A percentile compares a stretch with the other conserved stretches of the same genome.
These are phyloP conservation scores for Yamadazyma phyllophila DNA, from an alignment of 805 yeast species.

Conservation along the genomic window DNA sequence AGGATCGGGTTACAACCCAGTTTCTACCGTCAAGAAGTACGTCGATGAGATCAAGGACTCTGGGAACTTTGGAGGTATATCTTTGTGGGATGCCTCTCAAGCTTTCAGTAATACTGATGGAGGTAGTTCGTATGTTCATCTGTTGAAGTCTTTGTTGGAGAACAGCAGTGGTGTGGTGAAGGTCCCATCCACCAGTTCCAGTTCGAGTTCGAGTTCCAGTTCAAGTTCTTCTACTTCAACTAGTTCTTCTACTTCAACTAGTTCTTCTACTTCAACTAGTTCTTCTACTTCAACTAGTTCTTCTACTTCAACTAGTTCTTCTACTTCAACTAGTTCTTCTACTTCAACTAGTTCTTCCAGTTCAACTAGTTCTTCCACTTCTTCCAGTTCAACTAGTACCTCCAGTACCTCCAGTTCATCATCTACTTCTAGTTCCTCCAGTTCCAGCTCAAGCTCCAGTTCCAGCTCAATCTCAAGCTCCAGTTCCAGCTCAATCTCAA, in stretches of 20 bases:
- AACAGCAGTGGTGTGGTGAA: conserved; percentile 4
- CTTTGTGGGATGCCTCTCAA: conserved; percentile 83
- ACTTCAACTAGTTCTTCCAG: background rate
- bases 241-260: too few relatives aligned
- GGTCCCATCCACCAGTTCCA: background rate
- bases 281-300: too few relatives aligned
- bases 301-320: background rate
- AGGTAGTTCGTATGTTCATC: conserved; percentile 26
- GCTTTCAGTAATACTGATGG: conserved; percentile 28
- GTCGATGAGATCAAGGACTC: conserved; percentile 18
- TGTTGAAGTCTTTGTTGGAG: conserved; percentile 41
- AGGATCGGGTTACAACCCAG: conserved; percentile 30
- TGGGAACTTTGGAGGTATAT: conserved; percentile 60
- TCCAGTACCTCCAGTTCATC: background rate
- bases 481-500: background rate
- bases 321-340: background rate
- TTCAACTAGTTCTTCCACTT: too few relatives aligned
- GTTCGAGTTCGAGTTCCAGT: conserved; percentile 1
- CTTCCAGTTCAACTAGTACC: background rate
- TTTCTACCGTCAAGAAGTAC: conserved; percentile 19
- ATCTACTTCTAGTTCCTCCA: background rate
- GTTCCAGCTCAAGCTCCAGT: background rate
- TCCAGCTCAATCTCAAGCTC: background rate
- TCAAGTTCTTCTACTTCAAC: background rate
- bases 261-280: too few relatives aligned